Evolutionary conservation across 768 basidiomycete genomes (phyloP).

Genomic region (Mycena albidolilacea): DNA sequence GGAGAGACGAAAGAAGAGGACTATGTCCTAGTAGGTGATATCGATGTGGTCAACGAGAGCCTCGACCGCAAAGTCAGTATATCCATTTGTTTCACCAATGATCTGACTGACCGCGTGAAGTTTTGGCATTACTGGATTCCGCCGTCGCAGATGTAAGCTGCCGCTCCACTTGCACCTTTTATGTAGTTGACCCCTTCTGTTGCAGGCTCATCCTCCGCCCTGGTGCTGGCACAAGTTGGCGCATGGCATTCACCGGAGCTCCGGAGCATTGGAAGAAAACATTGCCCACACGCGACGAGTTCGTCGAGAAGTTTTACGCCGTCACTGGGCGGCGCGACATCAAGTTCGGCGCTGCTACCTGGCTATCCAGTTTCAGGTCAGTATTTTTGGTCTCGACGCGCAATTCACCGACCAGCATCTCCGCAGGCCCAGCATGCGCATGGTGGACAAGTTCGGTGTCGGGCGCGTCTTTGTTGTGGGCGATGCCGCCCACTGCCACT

Average conservation of each 20-base stretch:
- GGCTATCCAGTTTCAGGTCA: slow-evolving; percentile 47
- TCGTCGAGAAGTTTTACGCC: slow-evolving; percentile 48
- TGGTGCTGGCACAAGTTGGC: neutral
- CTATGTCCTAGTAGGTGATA: slow-evolving; percentile 50
- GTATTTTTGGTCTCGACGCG: neutral
- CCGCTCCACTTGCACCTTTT: neutral
- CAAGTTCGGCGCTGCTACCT: slow-evolving; percentile 47
- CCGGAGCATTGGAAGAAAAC: slow-evolving; percentile 31
- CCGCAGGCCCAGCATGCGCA: slow-evolving; percentile 62
- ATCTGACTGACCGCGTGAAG: slow-evolving; percentile 26
- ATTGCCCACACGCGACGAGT: slow-evolving; percentile 38
- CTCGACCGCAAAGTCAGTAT: slow-evolving; percentile 47
- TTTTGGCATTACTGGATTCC: slow-evolving; percentile 36
- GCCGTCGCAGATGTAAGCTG: slow-evolving; percentile 28
- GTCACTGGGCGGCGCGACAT: slow-evolving; percentile 47
- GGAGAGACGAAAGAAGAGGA: slow-evolving; percentile 54
- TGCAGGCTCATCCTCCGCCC: neutral
- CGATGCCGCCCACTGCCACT: slow-evolving; percentile 65
- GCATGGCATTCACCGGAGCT: slow-evolving; percentile 10
- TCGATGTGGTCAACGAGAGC: slow-evolving; percentile 46
- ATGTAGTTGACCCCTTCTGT: no score
- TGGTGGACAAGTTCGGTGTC: slow-evolving; percentile 57
- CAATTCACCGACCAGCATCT: slow-evolving; percentile 34
- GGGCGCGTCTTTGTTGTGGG: slow-evolving; percentile 64
- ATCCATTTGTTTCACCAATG: neutral